Base-by-base conservation (phyloP, 2,329 filamentous ascomycete genomes). In the Furcasterigmium furcatum region DNA sequence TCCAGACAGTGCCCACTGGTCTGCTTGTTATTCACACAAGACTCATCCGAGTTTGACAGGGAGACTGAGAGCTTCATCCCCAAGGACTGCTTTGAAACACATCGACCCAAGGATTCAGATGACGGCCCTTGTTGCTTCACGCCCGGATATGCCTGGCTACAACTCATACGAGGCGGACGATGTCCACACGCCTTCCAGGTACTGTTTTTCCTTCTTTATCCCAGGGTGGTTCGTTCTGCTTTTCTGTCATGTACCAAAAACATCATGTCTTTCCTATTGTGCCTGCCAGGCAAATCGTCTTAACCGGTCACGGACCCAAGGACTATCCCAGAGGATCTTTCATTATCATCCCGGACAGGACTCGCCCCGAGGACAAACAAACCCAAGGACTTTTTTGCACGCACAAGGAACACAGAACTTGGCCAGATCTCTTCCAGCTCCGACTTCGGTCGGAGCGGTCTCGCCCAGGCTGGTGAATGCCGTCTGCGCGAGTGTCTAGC, bases 111-210 rank as follows among this genome's bases (percentile, higher is more conserved):
- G 69, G 67, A 71, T 63, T 68, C 62, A 63, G 12, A 76, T 76
- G 72, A 71, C 72, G 68, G 64, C 71, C 62, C 62, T 74, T 65
- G 64, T 71, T 63, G 62, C 71, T 63, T 60, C 72, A 57, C 71
- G 67, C 60, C 65, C 64, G 68, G 70, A 69, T 58, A 79, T 80
- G 76, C 68, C 76, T 62, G 70, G 71, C 66, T 79, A 70, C 70
- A 77, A 69, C 58, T 69, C 71, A 58, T 61, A 73, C 66, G 76
- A 80, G 61, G 72, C 79, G 67, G 76, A 79, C 64, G 76, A 81
- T 67, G 75, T 78, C 66, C 72, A 78, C 62, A 77, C 75, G 60
- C 73, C 79, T 62, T 72, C 76, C 71, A 82, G 79, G 79, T 82
- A 82, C 70, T 79, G 74, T 71, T 73, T 73, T 70, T 64, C 64